phyloP scores from a whole-genome alignment of 1,284 basidiomycete genomes.

The Kwoniella shivajii region DNA sequence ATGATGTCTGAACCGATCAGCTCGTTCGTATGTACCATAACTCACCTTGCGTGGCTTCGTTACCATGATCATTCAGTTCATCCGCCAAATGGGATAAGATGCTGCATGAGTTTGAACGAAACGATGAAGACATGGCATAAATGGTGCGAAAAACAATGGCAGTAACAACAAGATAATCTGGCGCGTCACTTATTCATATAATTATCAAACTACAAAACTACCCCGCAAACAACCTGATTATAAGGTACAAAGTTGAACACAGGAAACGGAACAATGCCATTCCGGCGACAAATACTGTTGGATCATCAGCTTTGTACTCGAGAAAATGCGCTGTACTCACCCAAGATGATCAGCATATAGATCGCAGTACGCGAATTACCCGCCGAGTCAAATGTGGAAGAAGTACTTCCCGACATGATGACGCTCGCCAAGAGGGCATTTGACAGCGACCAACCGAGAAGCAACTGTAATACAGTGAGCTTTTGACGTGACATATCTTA shows the following conservation, averaged over 20 bases:
- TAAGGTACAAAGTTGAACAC: slow-evolving; percentile 66
- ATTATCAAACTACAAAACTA: no score
- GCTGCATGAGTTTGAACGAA: background rate
- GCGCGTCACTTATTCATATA: no score
- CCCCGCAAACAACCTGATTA: slow-evolving; percentile 65
- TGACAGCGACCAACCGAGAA: slow-evolving; percentile 47
- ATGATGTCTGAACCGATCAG: background rate
- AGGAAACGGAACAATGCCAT: slow-evolving; percentile 60
- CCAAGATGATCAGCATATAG: slow-evolving; percentile 49
- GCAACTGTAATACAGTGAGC: slow-evolving; percentile 28
- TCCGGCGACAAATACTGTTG: slow-evolving; percentile 53
- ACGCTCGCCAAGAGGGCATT: slow-evolving; percentile 80
- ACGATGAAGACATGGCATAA: no score
- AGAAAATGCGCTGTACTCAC: no score
- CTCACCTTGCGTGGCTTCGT: background rate
- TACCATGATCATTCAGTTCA: background rate
- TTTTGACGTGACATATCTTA: background rate
- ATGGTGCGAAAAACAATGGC: no score
- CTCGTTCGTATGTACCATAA: background rate
- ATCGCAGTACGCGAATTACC: slow-evolving; percentile 59
- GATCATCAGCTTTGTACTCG: background rate
- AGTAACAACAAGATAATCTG: no score
- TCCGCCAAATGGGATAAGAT: background rate
- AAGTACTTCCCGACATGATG: slow-evolving; percentile 70
- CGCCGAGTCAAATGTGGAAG: slow-evolving; percentile 62